These are phyloP conservation scores for Psilocybe subaeruginosa DNA, from an alignment of 768 basidiomycete species.

Conservation along the genomic window DNA sequence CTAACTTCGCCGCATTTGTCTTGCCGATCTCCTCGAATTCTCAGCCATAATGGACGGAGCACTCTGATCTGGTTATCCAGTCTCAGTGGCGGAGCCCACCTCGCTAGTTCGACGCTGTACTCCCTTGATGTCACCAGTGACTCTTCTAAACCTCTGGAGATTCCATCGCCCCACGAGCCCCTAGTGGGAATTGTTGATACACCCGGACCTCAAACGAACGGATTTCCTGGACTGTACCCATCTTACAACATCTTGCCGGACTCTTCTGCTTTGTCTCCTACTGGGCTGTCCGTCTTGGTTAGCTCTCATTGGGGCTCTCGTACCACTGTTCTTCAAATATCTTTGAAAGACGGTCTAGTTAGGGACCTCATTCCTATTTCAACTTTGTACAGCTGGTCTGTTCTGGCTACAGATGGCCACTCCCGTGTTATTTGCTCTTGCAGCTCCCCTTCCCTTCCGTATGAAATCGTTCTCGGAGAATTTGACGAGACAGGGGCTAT, in stretches of 20 bases:
- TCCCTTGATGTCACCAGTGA: constrained; percentile 36
- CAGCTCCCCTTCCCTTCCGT: constrained; percentile 49
- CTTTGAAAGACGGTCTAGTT: constrained; percentile 41
- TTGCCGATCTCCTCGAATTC: constrained; percentile 62
- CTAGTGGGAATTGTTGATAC: constrained; percentile 49
- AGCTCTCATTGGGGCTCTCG: constrained; percentile 60
- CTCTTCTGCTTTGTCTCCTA: constrained; percentile 30
- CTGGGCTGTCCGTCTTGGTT: constrained; percentile 37
- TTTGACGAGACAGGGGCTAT: constrained; percentile 27
- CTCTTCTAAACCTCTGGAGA: constrained; percentile 2
- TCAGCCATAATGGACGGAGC: constrained; percentile 24
- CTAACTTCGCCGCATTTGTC: constrained; percentile 47
- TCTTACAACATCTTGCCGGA: constrained; percentile 45
- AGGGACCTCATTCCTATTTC: constrained; percentile 44
- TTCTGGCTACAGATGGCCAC: constrained; percentile 51
- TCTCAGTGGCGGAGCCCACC: constrained; percentile 60
- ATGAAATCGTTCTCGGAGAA: constrained; percentile 52
- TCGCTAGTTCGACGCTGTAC: constrained; percentile 56
- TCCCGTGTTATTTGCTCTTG: constrained; percentile 48
- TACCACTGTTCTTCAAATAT: constrained; percentile 50
- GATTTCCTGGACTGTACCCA: constrained; percentile 69
- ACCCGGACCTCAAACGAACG: constrained; percentile 16
- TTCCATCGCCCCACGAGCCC: constrained; percentile 14
- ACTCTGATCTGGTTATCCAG: constrained; percentile 58
- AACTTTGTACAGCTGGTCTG: constrained; percentile 53